Percentiles rank a stretch among this genome's conserved stretches.
Evolutionary conservation across 192 early-diverging fungal genomes (phyloP).

Genomic region (Coemansia sp.): DNA sequence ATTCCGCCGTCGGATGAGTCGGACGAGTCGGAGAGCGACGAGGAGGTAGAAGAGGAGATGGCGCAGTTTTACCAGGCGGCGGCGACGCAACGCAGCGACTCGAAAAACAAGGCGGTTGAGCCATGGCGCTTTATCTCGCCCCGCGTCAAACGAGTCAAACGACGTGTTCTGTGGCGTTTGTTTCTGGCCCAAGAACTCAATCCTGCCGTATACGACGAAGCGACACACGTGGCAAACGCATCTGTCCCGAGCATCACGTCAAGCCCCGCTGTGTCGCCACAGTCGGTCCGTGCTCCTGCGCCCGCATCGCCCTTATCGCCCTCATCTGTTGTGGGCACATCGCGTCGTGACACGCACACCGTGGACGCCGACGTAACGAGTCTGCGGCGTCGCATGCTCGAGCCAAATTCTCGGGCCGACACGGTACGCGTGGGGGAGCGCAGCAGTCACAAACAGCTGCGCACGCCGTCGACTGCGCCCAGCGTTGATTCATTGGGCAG

Average conservation of each 20-base stretch:
- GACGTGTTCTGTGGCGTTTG: constrained; percentile 47
- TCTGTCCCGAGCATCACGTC: constrained; percentile 7
- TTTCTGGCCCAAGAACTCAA: constrained; percentile 53
- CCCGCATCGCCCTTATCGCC: background rate
- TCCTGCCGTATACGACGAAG: constrained; percentile 31
- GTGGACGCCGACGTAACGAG: constrained; percentile 14
- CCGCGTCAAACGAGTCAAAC: constrained; percentile 49
- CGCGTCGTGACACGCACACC: background rate
- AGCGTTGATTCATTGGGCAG: constrained; percentile 19
- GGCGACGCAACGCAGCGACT: constrained; percentile 21
- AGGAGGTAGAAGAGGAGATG: background rate
- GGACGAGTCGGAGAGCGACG: constrained; percentile 3
- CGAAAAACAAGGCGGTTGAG: constrained; percentile 31
- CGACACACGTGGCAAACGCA: background rate
- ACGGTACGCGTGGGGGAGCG: background rate
- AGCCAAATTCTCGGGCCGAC: background rate
- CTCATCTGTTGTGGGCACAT: background rate
- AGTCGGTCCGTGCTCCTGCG: background rate
- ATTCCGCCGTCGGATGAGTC: background rate
- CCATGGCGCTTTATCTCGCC: constrained; percentile 48
- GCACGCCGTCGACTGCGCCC: constrained; percentile 15
- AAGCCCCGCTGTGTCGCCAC: constrained; percentile 16
- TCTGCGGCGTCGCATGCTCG: constrained; percentile 30
- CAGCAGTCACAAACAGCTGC: background rate
- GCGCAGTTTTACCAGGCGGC: constrained; percentile 18